These are phyloP conservation scores for Cladosporium sphaerospermum DNA, from an alignment of 2,329 filamentous ascomycete genomes.

Conservation along the genomic window DNA sequence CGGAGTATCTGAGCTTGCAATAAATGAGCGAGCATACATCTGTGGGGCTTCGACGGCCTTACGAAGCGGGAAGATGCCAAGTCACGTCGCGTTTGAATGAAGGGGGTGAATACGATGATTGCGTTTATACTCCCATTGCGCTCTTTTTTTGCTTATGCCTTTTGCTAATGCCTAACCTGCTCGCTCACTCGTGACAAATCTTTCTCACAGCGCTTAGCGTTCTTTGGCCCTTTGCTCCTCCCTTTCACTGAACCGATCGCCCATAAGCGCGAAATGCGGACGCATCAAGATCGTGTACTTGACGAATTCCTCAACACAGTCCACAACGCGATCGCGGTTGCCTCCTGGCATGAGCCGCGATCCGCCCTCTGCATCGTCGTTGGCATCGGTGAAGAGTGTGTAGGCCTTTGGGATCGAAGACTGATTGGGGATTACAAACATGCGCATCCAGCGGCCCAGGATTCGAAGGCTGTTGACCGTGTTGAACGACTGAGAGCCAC, in stretches of 20 bases:
- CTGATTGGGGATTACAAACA: slow-evolving; percentile 55
- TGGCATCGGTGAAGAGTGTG: slow-evolving; percentile 48
- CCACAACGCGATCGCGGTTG: slow-evolving; percentile 24
- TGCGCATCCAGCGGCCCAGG: slow-evolving; percentile 52
- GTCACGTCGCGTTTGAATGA: not conserved
- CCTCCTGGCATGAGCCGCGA: slow-evolving; percentile 20
- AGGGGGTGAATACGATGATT: not conserved
- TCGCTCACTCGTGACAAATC: no score
- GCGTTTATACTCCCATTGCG: not conserved
- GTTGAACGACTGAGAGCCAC: slow-evolving; percentile 63
- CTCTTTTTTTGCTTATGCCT: not conserved
- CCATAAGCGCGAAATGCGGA: slow-evolving; percentile 54
- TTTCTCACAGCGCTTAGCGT: no score
- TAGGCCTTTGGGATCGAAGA: slow-evolving; percentile 58
- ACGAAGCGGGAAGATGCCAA: not conserved
- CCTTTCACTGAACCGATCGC: slow-evolving; percentile 58
- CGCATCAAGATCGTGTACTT: slow-evolving; percentile 63
- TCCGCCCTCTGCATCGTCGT: slow-evolving; percentile 23
- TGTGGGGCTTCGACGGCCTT: not conserved
- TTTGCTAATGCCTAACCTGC: not conserved
- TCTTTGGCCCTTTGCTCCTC: not conserved
- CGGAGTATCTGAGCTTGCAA: not conserved
- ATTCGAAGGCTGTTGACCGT: slow-evolving; percentile 58
- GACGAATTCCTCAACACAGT: slow-evolving; percentile 60
- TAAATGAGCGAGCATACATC: not conserved